phyloP scores from a whole-genome alignment of 768 basidiomycete species.

The Podaxis rugospora region DNA sequence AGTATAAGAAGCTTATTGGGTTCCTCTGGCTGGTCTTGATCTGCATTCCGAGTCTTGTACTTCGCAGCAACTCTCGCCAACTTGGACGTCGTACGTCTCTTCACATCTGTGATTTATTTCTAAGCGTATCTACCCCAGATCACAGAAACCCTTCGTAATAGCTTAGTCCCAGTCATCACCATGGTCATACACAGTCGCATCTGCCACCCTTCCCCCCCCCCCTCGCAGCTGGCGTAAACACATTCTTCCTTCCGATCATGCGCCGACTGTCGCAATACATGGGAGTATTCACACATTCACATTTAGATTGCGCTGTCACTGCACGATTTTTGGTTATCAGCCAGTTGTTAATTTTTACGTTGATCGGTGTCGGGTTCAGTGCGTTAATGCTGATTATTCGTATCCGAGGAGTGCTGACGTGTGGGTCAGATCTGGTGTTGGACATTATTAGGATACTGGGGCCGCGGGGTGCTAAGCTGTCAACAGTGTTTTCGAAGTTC shows the following conservation, averaged over 20 bases:
- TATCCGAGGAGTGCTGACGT: background rate
- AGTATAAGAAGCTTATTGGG: conserved; percentile 48
- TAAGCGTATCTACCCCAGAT: conserved; percentile 25
- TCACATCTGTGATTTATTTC: background rate
- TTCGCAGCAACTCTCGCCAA: conserved; percentile 82
- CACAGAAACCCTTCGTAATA: conserved; percentile 50
- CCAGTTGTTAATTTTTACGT: conserved; percentile 79
- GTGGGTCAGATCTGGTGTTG: conserved; percentile 23
- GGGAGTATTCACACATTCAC: conserved; percentile 50
- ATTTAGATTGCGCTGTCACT: conserved; percentile 73
- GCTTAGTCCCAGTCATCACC: conserved; percentile 56
- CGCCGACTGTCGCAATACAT: conserved; percentile 63
- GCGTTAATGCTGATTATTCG: conserved; percentile 22
- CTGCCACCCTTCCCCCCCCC: conserved; percentile 88
- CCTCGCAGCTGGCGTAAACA: conserved; percentile 66
- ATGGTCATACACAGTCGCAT: conserved; percentile 64
- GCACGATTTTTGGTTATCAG: conserved; percentile 82
- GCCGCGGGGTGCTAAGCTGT: conserved; percentile 19
- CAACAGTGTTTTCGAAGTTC: conserved; percentile 26
- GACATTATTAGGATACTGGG: conserved; percentile 26
- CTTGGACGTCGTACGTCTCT: conserved; percentile 51
- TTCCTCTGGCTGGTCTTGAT: conserved; percentile 61
- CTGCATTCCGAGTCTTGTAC: conserved; percentile 82
- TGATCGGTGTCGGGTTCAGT: conserved; percentile 76
- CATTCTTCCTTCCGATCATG: conserved; percentile 77